Evolutionary conservation across 2,329 filamentous ascomycete genomes (phyloP), one percentile per base, ranked within the genome.

Genomic region (Sphaerulina musiva): DNA sequence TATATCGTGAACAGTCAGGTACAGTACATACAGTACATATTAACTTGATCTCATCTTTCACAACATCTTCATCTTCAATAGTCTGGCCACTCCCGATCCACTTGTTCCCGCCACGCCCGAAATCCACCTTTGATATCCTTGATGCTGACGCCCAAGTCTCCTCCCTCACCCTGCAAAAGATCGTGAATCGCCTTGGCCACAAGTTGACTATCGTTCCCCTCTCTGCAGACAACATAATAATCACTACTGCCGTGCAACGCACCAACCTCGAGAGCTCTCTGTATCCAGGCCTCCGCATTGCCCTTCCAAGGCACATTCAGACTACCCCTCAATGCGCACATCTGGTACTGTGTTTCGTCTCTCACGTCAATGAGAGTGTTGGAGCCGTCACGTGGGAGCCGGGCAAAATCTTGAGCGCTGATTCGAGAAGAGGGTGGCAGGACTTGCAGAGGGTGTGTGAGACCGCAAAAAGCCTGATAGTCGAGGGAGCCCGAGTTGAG

Each of bases 401-500:
- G 53, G 1, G 76, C 73, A 62, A 89, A 91, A 4, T 85, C 78
- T 0, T 71, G 64, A 0, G 83, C 83, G 0, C 82, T 80, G 34
- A 95, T 78, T 7, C 90, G 80, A 61, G 93, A 86, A 0, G 83
- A 76, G 0, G 81, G 72, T 5, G 64, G 67, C 1, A 95, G 76
- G 2, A 86, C 58, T 8, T 75, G 72, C 14, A 85, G 73, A 0
- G 82, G 78, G 4, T 57, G 44, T 2, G 55, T 78, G 0, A 82
- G 77, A 4, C 91, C 90, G 66, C 92, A 97, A 67, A 97, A 96
- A 49, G 85, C 82, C 0, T 87, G 79, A 67, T 97, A 97, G 67
- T 96, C 89, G 45, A 91, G 43, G 2, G 54, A 53, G 7, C 40
- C 50, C 3, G 50, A 47, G 4, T 42, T 53, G 48, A 95, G 72